Base-by-base conservation (phyloP, 805 yeast genomes). In the Barnettozyma salicaria region DNA sequence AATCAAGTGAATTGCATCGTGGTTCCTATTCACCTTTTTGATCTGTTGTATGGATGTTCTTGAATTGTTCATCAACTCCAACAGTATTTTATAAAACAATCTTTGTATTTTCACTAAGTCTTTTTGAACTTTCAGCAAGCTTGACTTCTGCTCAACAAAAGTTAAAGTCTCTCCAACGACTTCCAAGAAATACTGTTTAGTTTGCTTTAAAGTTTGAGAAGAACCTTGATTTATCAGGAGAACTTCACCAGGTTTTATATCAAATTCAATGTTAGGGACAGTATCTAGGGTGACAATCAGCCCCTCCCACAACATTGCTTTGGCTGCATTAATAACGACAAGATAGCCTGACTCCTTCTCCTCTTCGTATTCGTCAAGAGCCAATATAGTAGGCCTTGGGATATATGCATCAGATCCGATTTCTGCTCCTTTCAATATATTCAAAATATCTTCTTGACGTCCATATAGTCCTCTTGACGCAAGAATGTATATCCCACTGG, bases 251-350 rank as follows among this genome's bases (percentile, higher is more conserved):
- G 74, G 75, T 41, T 70, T 72, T n/a, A 83, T 63, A 39, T 78
- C 80, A 18, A 75, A 65, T 4, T 58, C 53, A 5, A 53, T 19
- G 5, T 53, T 52, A 14, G 51, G 68, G 11, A 75, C 56, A 4
- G 37, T 21, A 11, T 68, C 66, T 6, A 84, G 56, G 29, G 77
- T 72, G 26, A 79, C 69, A 44, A 82, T 78, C 13, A 74, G 70
- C 5, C 97, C 97, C 43, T 83, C 88, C 97, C 97, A 90, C 33
- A 84, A 76, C 59, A 89, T 72, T 0, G 96, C 94, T 50, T 85
- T 85, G 3, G 80, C 70, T 1, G 95, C 88, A 49, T 85, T 78
- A 5, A 89, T 59, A 0, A 86, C 80, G 19, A 88, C 50, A 11
- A 86, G 71, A 45, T 84, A 86, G 0, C 87, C 84, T 7, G 47